A percentile compares a stretch with the other conserved stretches of the same genome.
phyloP scores from a whole-genome alignment of 176 grass and related monocot genomes.

The Elymus sibiricus region DNA sequence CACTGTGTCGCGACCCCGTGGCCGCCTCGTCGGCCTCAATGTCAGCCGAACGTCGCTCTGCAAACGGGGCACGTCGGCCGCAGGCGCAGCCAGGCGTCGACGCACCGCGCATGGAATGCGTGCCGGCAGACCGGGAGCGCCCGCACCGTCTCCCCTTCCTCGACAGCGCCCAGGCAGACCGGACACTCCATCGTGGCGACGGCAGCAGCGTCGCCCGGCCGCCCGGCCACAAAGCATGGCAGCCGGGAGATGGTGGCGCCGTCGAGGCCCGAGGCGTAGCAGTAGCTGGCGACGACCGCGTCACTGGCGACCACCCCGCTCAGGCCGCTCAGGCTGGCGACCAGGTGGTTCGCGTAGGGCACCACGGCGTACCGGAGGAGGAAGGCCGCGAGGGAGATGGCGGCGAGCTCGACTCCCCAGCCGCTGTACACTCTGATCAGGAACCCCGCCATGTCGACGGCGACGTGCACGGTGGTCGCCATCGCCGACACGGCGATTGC shows the following conservation, averaged over 20 bases:
- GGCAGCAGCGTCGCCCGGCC: not conserved
- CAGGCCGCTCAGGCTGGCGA: slow-evolving; percentile 10
- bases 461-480: not conserved
- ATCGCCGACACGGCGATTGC: not conserved
- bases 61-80: slow-evolving; percentile 49
- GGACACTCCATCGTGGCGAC: slow-evolving; percentile 9
- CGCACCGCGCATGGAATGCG: slow-evolving; percentile 47
- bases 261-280: not conserved
- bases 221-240: slow-evolving; percentile 21
- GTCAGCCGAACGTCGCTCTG: slow-evolving; percentile 20
- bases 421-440: not conserved
- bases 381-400: slow-evolving; percentile 17
- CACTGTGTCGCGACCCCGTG: not conserved
- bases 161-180: slow-evolving; percentile 42
- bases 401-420: slow-evolving; percentile 17
- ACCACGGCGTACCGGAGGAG: slow-evolving; percentile 30
- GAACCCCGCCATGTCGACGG: not conserved
- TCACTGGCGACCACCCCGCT: not conserved
- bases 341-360: slow-evolving; percentile 28
- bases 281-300: not conserved
- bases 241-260: slow-evolving; percentile 1
- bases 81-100: slow-evolving; percentile 48
- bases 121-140: slow-evolving; percentile 47
- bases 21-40: not conserved
- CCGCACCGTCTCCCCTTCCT: slow-evolving; percentile 32